Evolutionary conservation across 139 green algal genomes (phyloP), one percentile per base, ranked within the genome.

Genomic region (Penium margaritaceum): DNA sequence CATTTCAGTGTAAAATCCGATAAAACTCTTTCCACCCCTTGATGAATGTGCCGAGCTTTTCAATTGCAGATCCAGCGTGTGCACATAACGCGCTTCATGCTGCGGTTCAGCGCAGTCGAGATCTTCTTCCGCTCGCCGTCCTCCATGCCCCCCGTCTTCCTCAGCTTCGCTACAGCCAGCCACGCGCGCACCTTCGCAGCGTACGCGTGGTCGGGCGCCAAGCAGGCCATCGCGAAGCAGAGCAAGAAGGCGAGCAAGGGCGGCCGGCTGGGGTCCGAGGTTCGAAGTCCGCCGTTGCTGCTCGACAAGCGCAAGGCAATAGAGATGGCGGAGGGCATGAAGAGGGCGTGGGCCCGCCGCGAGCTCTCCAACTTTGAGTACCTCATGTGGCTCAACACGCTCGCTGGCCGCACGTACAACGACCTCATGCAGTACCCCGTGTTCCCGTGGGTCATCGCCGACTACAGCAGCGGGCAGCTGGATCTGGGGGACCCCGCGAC

Each of bases 381-480:
- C 63, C 63, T 85, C 29, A 82, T 80, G 81, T 51, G 81, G 29
- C 81, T 91, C 12, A 92, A 92, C 67, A 81, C 63, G 0, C 72
- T 86, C 53, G 87, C 88, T 0, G 88, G 88, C 5, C 81, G 88
- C 34, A 83, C 72, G 21, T 86, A 84, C 73, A 87, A 89, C 54
- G 86, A 91, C 63, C 55, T 61, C n/a, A 72, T 43, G 27, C 65
- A 88, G 67, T 89, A 91, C 74, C 87, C 87, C 3, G 85, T 91
- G 35, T 89, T 90, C 58, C 87, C 87, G 19, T 90, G 82, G 81
- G 67, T 83, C 1, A 62, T 83, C 33, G 62, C 36, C 4, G 81
- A 85, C 47, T 83, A 83, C 37, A 72, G 44, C 19, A 78, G 67
- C 2, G 24, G 61, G 2, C 30, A 51, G 68, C 62, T 86, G n/a